A percentile compares a stretch with the other conserved stretches of the same genome.
These are phyloP conservation scores for Aspergillus pseudoviridinutans DNA, from an alignment of 2,329 filamentous ascomycete genomes.

Conservation along the genomic window DNA sequence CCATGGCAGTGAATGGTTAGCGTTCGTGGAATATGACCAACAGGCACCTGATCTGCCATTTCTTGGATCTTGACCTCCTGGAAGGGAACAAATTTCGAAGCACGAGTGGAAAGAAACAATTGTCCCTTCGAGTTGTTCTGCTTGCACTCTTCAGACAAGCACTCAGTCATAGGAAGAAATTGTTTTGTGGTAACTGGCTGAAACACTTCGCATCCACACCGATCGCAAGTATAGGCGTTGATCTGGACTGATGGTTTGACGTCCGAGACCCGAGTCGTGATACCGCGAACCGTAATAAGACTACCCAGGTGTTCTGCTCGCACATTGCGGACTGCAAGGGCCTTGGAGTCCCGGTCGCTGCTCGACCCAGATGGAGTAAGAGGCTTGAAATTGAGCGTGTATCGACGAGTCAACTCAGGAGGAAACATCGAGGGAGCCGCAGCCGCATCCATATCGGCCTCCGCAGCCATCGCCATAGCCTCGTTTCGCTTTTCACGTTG, in stretches of 20 bases:
- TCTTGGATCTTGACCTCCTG: constrained; percentile 99
- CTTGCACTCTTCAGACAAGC: constrained; percentile 85
- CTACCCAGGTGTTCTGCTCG: constrained; percentile 88
- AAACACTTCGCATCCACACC: constrained; percentile 95
- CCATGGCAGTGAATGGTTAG: constrained; percentile 88
- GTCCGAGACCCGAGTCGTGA: constrained; percentile 91
- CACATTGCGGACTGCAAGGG: constrained; percentile 87
- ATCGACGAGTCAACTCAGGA: constrained; percentile 83
- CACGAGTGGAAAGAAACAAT: constrained; percentile 88
- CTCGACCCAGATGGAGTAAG: constrained; percentile 67
- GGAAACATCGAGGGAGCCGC: constrained; percentile 77
- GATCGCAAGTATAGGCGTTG: constrained; percentile 95
- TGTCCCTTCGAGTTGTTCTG: constrained; percentile 90
- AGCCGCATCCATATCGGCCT: constrained; percentile 61
- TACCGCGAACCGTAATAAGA: constrained; percentile 90
- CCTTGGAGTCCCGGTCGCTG: constrained; percentile 55
- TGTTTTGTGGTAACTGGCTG: constrained; percentile 90
- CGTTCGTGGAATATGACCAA: constrained; percentile 92
- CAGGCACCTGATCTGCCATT: constrained; percentile 97
- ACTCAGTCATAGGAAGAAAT: constrained; percentile 80
- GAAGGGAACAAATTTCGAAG: constrained; percentile 95
- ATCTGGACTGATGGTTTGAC: constrained; percentile 98
- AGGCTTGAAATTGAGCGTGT: constrained; percentile 95
- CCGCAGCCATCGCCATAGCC: constrained; percentile 63
- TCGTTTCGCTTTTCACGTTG: constrained; percentile 84